Evolutionary conservation across 202 grass and related monocot species (phyloP).

Genomic region (Saccharum hybrid): DNA sequence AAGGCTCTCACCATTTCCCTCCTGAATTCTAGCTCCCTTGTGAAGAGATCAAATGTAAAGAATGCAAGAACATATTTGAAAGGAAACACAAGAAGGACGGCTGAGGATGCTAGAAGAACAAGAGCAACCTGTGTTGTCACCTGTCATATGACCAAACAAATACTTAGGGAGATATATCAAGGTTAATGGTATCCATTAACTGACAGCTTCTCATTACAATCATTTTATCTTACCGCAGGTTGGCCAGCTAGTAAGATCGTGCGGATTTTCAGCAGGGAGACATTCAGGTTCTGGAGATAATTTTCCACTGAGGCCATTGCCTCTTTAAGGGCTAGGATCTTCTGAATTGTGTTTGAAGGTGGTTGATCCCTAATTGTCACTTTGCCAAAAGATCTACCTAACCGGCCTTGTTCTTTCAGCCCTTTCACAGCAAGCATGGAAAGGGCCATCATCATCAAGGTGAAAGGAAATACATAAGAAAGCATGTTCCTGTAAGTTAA

Average conservation of each 20-base stretch:
- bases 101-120: constrained; percentile 67
- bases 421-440: constrained; percentile 85
- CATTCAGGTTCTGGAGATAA: constrained; percentile 84
- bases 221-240: constrained; percentile 72
- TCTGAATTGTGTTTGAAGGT: constrained; percentile 95
- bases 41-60: constrained; percentile 74
- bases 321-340: constrained; percentile 91
- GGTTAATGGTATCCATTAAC: not conserved
- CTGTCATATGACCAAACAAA: constrained; percentile 56
- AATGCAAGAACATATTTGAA: constrained; percentile 81
- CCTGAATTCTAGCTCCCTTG: constrained; percentile 74
- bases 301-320: constrained; percentile 92
- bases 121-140: constrained; percentile 86
- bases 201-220: not conserved
- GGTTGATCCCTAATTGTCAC: constrained; percentile 89
- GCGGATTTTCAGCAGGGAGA: constrained; percentile 78
- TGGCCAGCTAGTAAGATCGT: constrained; percentile 85
- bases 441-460: constrained; percentile 68
- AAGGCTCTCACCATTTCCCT: constrained; percentile 81
- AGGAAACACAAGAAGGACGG: constrained; percentile 70
- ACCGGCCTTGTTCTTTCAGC: constrained; percentile 87
- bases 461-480: constrained; percentile 70
- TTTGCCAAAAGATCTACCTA: constrained; percentile 87
- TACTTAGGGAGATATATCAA: not conserved
- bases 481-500: constrained; percentile 69